Conservation (phyloP, 2,329 filamentous ascomycete species). For the Neonectria ditissima region DNA sequence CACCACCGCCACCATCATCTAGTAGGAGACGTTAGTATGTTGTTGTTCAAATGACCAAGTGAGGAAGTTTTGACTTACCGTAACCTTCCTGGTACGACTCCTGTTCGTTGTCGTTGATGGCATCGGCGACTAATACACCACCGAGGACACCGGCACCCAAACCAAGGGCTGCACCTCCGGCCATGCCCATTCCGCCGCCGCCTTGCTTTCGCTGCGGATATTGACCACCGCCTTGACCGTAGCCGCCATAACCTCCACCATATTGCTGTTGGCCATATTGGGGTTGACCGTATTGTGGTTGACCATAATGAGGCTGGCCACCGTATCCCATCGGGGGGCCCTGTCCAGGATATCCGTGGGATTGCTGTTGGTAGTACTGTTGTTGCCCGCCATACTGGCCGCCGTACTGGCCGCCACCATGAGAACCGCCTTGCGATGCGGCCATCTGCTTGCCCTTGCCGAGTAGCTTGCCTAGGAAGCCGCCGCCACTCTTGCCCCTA, state of each 20-base stretch:
- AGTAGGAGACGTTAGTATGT: constrained; percentile 36
- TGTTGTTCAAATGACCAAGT: neutral
- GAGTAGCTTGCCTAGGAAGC: constrained; percentile 65
- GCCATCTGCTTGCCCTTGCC: constrained; percentile 58
- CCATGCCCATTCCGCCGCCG: constrained; percentile 69
- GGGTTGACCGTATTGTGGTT: constrained; percentile 28
- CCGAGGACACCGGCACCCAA: constrained; percentile 85
- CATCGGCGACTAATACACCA: constrained; percentile 77
- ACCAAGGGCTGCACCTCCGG: constrained; percentile 81
- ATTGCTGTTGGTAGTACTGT: constrained; percentile 42
- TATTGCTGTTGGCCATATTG: constrained; percentile 49
- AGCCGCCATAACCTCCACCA: constrained; percentile 50
- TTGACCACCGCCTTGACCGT: constrained; percentile 49
- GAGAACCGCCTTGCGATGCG: constrained; percentile 43
- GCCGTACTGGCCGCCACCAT: constrained; percentile 30
- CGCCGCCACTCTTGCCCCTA: constrained; percentile 54
- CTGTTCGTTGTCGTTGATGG: constrained; percentile 72
- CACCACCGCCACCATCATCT: constrained; percentile 48
- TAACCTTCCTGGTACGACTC: constrained; percentile 65
- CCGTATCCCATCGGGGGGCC: constrained; percentile 45
- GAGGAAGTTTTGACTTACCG: constrained; percentile 44
- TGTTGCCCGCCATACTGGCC: constrained; percentile 47
- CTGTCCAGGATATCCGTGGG: constrained; percentile 41
- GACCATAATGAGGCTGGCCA: constrained; percentile 43
- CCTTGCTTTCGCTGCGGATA: constrained; percentile 57